A percentile compares a stretch with the other conserved stretches of the same genome.
Conservation (phyloP, 495 filamentous ascomycete species). For the Chaetomium tenue region DNA sequence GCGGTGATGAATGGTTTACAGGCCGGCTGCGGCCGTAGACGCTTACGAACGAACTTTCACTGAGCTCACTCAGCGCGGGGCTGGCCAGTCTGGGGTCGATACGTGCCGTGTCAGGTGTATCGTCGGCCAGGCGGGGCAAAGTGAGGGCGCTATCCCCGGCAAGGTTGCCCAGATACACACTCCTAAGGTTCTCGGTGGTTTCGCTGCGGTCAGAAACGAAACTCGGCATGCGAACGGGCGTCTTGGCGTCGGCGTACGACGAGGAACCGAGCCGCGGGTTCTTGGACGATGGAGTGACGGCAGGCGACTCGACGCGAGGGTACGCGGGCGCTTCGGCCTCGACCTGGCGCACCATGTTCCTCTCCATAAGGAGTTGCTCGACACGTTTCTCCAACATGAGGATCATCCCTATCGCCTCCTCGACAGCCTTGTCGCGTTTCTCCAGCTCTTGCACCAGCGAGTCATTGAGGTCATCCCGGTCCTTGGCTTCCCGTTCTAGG, state of each 20-base stretch:
- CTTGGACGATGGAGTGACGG: slow-evolving; percentile 25
- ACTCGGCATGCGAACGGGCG: slow-evolving; percentile 58
- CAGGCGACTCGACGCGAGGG: slow-evolving; percentile 22
- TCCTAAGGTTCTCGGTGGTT: slow-evolving; percentile 64
- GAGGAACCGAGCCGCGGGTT: slow-evolving; percentile 23
- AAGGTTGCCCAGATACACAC: slow-evolving; percentile 53
- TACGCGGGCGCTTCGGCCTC: slow-evolving; percentile 37
- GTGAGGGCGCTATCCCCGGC: slow-evolving; percentile 45
- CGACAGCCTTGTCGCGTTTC: slow-evolving; percentile 71
- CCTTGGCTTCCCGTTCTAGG: slow-evolving; percentile 53
- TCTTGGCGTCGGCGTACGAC: slow-evolving; percentile 26
- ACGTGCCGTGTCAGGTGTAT: slow-evolving; percentile 36
- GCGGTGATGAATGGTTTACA: slow-evolving; percentile 26
- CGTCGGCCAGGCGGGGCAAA: slow-evolving; percentile 38
- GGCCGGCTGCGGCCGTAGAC: slow-evolving; percentile 54
- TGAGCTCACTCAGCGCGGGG: slow-evolving; percentile 71
- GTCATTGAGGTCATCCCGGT: slow-evolving; percentile 62
- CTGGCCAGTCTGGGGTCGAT: slow-evolving; percentile 47
- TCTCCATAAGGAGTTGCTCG: slow-evolving; percentile 51
- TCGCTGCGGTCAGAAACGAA: slow-evolving; percentile 63
- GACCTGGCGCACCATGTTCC: slow-evolving; percentile 43
- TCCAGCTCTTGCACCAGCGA: slow-evolving; percentile 66
- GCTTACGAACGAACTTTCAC: slow-evolving; percentile 74
- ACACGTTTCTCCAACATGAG: slow-evolving; percentile 68
- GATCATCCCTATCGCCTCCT: slow-evolving; percentile 80